Conservation (phyloP, 1,284 basidiomycete genomes). For the Leccinum insolens region DNA sequence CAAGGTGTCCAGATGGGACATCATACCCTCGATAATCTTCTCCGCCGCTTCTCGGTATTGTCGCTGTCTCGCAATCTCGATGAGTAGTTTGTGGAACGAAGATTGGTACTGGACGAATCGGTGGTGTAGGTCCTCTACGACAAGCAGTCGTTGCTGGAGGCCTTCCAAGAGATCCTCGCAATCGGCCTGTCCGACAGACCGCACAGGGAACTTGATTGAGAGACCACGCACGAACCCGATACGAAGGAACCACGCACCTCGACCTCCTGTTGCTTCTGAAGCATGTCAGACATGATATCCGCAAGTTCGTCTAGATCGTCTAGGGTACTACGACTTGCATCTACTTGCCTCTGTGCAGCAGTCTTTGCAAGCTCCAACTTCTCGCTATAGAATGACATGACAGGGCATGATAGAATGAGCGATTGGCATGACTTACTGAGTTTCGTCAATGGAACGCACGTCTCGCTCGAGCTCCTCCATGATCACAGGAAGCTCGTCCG, state of each 20-base stretch:
- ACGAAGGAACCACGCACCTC: conserved; percentile 47
- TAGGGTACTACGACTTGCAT: conserved; percentile 50
- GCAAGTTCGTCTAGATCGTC: conserved; percentile 73
- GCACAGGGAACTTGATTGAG: background rate
- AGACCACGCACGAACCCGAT: background rate
- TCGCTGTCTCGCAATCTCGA: conserved; percentile 71
- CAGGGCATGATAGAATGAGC: background rate
- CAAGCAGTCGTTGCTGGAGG: conserved; percentile 61
- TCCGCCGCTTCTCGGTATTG: conserved; percentile 67
- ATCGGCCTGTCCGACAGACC: conserved; percentile 41
- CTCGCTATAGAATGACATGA: conserved; percentile 37
- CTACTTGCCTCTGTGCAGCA: conserved; percentile 47
- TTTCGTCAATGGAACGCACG: conserved; percentile 49
- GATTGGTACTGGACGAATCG: conserved; percentile 67
- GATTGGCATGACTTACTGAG: conserved; percentile 50
- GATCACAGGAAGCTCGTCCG: conserved; percentile 71
- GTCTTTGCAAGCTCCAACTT: conserved; percentile 49
- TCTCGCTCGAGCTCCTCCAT: conserved; percentile 69
- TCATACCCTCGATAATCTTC: conserved; percentile 66
- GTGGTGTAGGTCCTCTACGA: conserved; percentile 63
- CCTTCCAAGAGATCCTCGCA: conserved; percentile 54
- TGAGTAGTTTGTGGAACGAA: conserved; percentile 69
- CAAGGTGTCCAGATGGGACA: conserved; percentile 60
- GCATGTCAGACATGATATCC: conserved; percentile 76
- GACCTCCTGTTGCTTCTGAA: conserved; percentile 63